phyloP scores from a whole-genome alignment of 192 early-diverging fungal genomes.

The Coemansia erecta region DNA sequence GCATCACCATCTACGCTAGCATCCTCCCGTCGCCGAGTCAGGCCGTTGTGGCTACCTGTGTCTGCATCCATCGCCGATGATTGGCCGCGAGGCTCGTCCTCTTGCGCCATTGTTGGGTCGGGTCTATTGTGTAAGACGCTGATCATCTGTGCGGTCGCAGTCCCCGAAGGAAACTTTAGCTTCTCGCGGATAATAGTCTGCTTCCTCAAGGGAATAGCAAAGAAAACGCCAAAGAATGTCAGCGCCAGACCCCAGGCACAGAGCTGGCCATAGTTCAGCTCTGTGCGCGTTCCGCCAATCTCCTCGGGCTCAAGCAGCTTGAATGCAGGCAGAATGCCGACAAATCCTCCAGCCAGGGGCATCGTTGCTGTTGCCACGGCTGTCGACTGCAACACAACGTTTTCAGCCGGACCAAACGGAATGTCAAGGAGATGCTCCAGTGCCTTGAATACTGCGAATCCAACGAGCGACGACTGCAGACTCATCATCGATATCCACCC shows the following conservation, averaged over 20 bases:
- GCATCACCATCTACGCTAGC: too few relatives aligned
- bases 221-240: constrained; percentile 90
- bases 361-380: constrained; percentile 83
- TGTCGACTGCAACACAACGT: constrained; percentile 81
- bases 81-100: background rate
- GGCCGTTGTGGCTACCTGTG: too few relatives aligned
- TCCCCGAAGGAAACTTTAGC: constrained; percentile 79
- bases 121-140: constrained; percentile 65
- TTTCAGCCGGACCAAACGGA: constrained; percentile 76
- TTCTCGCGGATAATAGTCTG: constrained; percentile 81
- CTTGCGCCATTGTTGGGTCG: constrained; percentile 48
- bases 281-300: constrained; percentile 53
- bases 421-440: constrained; percentile 45
- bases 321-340: constrained; percentile 79
- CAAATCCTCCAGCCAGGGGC: constrained; percentile 77
- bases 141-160: constrained; percentile 86
- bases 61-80: background rate
- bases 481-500: constrained; percentile 83
- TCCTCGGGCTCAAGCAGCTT: constrained; percentile 64
- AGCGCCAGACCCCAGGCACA: constrained; percentile 74
- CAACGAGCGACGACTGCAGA: constrained; percentile 67
- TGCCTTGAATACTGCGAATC: constrained; percentile 77
- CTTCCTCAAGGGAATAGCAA: constrained; percentile 74
- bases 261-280: constrained; percentile 56
- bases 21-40: too few relatives aligned